phyloP scores from a whole-genome alignment of 345 rosid genomes.

The Brassica carinata region DNA sequence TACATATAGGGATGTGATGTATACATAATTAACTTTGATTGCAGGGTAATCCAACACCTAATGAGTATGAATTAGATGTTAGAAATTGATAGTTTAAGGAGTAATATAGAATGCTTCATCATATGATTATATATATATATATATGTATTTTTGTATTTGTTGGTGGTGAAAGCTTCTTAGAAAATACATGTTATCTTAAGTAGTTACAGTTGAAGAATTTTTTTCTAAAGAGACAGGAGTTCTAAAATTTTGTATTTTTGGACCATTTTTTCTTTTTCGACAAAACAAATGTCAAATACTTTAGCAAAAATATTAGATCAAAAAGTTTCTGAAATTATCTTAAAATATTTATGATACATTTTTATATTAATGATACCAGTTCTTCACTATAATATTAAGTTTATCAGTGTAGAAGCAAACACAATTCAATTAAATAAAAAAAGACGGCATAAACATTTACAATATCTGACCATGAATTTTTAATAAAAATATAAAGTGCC shows the following conservation, averaged over 20 bases:
- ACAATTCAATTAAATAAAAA: background rate
- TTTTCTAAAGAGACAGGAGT: background rate
- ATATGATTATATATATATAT: background rate
- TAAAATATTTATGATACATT: background rate
- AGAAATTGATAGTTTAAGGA: constrained; percentile 40
- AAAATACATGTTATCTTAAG: constrained; percentile 25
- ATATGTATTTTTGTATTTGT: constrained; percentile 1
- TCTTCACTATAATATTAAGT: background rate
- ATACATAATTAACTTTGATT: constrained; percentile 40
- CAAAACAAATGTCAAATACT: background rate
- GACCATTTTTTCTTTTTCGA: background rate
- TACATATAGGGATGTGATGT: background rate
- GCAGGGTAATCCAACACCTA: constrained; percentile 44
- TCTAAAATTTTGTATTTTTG: background rate
- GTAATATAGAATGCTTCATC: constrained; percentile 38
- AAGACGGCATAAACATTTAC: background rate
- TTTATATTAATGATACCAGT: background rate
- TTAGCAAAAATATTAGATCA: background rate
- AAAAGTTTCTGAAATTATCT: background rate
- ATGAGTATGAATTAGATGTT: constrained; percentile 38
- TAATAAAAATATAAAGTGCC: background rate
- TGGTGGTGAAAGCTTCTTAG: constrained; percentile 37
- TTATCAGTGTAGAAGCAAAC: background rate
- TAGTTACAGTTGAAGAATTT: background rate
- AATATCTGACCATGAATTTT: background rate